A percentile compares a stretch with the other conserved stretches of the same genome.
Conservation (phyloP, 176 grass and related monocot species). For the Oryza officinalis region DNA sequence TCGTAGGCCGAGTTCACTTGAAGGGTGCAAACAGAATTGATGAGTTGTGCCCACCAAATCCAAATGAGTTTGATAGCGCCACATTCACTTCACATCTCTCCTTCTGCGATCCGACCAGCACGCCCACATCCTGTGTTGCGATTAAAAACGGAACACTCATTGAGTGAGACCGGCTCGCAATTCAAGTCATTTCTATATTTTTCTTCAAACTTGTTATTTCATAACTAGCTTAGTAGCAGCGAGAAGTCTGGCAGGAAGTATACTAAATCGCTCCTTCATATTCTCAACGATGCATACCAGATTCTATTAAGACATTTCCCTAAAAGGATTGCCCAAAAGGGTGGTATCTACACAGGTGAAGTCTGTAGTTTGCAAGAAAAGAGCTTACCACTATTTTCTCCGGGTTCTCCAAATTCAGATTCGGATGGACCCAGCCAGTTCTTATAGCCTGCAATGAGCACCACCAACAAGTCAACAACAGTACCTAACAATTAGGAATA, state of each 20-base stretch:
- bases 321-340: background rate
- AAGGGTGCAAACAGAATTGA: conserved; percentile 89
- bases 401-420: conserved; percentile 97
- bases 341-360: background rate
- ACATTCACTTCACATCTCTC: conserved; percentile 90
- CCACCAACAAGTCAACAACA: background rate
- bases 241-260: background rate
- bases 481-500: conserved; percentile 15
- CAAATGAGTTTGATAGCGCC: conserved; percentile 94
- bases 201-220: background rate
- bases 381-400: conserved; percentile 82
- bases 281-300: background rate
- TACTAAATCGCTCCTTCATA: background rate
- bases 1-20: conserved; percentile 36
- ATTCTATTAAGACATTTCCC: conserved; percentile 9
- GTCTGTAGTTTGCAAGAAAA: background rate
- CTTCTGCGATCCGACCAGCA: conserved; percentile 79
- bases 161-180: background rate
- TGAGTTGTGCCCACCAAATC: conserved; percentile 97
- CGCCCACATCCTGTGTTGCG: conserved; percentile 57
- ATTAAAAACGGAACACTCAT: conserved; percentile 16
- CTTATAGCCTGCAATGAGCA: conserved; percentile 86
- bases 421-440: conserved; percentile 97
- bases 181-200: background rate
- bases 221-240: conserved; percentile 5